Evolutionary conservation across 177 flowering plant genomes (phyloP).

Genomic region (Vitis hybrid): DNA sequence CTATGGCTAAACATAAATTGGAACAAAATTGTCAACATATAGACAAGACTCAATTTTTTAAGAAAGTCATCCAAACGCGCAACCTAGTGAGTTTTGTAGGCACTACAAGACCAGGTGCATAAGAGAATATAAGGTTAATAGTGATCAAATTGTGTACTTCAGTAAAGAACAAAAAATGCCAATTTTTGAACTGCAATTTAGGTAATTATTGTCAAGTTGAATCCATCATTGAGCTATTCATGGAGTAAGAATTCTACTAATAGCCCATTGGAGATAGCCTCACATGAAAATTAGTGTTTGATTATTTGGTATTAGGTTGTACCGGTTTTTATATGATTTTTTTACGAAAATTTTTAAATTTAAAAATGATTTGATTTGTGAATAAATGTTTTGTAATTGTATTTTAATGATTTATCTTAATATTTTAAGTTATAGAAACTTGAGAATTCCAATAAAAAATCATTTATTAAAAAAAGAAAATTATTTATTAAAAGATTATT

Average conservation of each 20-base stretch:
- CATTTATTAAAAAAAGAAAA: too few relatives aligned
- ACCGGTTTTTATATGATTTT: slow-evolving; percentile 17
- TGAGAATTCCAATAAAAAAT: too few relatives aligned
- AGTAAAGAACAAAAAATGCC: slow-evolving; percentile 27
- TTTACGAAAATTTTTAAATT: too few relatives aligned
- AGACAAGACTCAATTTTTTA: too few relatives aligned
- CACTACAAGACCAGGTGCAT: slow-evolving; percentile 46
- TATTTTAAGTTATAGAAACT: too few relatives aligned
- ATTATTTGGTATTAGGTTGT: slow-evolving; percentile 75
- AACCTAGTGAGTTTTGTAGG: slow-evolving; percentile 64
- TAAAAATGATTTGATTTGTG: too few relatives aligned
- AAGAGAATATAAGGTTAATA: slow-evolving; percentile 52
- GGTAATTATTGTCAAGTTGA: slow-evolving; percentile 44
- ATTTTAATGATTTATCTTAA: too few relatives aligned
- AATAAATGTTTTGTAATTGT: too few relatives aligned
- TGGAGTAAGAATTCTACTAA: slow-evolving; percentile 69
- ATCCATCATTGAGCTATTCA: slow-evolving; percentile 47
- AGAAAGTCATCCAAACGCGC: slow-evolving; percentile 30
- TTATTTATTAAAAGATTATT: too few relatives aligned
- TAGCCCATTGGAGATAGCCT: slow-evolving; percentile 89
- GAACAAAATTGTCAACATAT: too few relatives aligned
- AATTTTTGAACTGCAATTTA: slow-evolving; percentile 41
- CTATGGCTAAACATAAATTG: too few relatives aligned
- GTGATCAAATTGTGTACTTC: slow-evolving; percentile 61
- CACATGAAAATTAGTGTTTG: slow-evolving; percentile 78